Evolutionary conservation across 257 asterid genomes (phyloP), one percentile per base, ranked within the genome.

Genomic region (Ehretia macrophylla): DNA sequence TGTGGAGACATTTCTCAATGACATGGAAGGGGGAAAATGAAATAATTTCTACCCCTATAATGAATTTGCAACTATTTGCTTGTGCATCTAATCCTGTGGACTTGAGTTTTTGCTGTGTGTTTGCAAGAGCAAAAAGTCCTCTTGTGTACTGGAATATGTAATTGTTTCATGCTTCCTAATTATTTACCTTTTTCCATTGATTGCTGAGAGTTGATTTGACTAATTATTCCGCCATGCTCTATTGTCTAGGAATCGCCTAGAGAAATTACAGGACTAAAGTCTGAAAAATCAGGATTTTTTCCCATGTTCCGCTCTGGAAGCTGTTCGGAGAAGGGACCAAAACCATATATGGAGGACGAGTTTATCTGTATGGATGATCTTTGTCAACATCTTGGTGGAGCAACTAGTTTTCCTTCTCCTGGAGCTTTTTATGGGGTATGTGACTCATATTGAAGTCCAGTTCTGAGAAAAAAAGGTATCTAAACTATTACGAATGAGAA

Each of bases 341-440:
- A 90, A 78, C 75, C 75, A 32, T 81, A 58, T 62, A 90, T 87
- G 97, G 97, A 87, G 84, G 96, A 90, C 55, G 90, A 83, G 76
- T 79, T 47, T 72, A 71, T 90, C 64, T 72, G 96, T 59, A 80
- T 87, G 45, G 97, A 90, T 75, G 69, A 85, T 78, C 95, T 87
- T 52, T 66, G 37, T 21, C 67, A 85, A 58, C 75, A 82, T 76
- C 77, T 83, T 50, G 79, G 72, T 59, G 73, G 68, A 37, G 59
- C 78, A 59, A 63, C 64, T 54, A 61, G 68, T 37, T 55, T 80
- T 51, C 76, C 82, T 64, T 70, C 85, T 60, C 80, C 85, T 50
- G 88, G 87, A 65, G 95, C 97, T 48, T 90, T 79, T 77, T 90
- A 79, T 72, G 97, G 97, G 85, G 96, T 87, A 63, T 35, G 92